A percentile compares a stretch with the other conserved stretches of the same genome.
phyloP scores from a whole-genome alignment of 257 asterid genomes.

The Plectranthus barbatus region DNA sequence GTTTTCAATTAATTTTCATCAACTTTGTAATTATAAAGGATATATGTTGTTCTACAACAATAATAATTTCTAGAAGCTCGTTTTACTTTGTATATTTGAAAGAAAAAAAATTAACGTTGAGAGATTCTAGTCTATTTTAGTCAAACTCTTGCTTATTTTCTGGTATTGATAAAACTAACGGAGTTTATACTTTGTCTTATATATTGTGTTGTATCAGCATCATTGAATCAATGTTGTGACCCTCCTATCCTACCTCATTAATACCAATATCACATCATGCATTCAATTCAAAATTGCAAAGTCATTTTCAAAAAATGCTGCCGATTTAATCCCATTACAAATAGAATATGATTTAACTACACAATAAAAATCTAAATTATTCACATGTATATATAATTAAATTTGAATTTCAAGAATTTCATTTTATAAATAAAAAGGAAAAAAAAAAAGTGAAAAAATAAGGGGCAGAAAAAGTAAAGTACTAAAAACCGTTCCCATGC shows the following conservation, averaged over 20 bases:
- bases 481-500: background rate
- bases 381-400: too few relatives aligned
- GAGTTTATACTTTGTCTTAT: background rate
- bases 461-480: constrained; percentile 5
- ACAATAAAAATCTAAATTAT: background rate
- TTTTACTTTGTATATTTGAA: too few relatives aligned
- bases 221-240: too few relatives aligned
- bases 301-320: background rate
- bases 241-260: too few relatives aligned
- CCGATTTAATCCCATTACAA: too few relatives aligned
- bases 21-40: too few relatives aligned
- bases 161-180: background rate
- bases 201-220: background rate
- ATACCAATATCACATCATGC: background rate
- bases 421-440: background rate
- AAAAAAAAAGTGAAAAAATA: background rate
- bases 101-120: too few relatives aligned
- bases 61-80: too few relatives aligned
- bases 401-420: background rate
- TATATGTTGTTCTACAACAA: too few relatives aligned
- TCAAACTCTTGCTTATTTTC: background rate
- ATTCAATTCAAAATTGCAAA: background rate
- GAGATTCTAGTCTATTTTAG: background rate
- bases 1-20: too few relatives aligned
- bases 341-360: background rate